These are phyloP conservation scores for Penicillium odoratum DNA, from an alignment of 495 filamentous ascomycete genomes.

Conservation along the genomic window DNA sequence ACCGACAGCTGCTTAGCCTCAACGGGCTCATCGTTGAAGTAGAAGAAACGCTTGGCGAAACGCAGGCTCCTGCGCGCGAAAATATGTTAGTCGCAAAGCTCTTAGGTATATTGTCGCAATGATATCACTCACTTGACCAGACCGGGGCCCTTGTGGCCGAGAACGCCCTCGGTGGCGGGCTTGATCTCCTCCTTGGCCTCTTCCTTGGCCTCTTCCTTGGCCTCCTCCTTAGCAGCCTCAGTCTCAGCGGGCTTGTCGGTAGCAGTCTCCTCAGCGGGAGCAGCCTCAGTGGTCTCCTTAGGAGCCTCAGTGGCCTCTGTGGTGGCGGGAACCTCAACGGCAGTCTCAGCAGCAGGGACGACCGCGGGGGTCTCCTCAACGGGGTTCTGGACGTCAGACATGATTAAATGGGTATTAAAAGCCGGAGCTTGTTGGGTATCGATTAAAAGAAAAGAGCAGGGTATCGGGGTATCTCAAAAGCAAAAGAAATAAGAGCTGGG, in stretches of 20 bases:
- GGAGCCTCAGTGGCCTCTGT: slow-evolving; percentile 40
- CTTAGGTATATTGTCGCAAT: not conserved
- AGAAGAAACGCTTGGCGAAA: slow-evolving; percentile 84
- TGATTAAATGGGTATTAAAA: slow-evolving; percentile 36
- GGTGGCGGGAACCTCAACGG: slow-evolving; percentile 36
- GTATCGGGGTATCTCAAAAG: slow-evolving; percentile 49
- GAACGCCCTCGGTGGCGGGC: slow-evolving; percentile 64
- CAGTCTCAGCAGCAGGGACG: slow-evolving; percentile 37
- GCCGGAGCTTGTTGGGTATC: slow-evolving; percentile 29
- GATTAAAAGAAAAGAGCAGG: slow-evolving; percentile 37
- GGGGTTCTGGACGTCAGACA: slow-evolving; percentile 54
- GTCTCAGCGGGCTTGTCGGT: slow-evolving; percentile 48
- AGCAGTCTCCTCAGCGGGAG: slow-evolving; percentile 34
- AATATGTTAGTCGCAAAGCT: slow-evolving; percentile 17
- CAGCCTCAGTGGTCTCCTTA: slow-evolving; percentile 38
- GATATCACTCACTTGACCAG: slow-evolving; percentile 76
- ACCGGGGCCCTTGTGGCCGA: slow-evolving; percentile 86
- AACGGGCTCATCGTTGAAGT: slow-evolving; percentile 82
- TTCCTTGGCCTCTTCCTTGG: slow-evolving; percentile 42
- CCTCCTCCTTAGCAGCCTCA: slow-evolving; percentile 49
- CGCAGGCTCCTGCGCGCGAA: slow-evolving; percentile 53
- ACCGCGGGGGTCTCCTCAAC: slow-evolving; percentile 49
- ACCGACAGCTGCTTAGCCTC: slow-evolving; percentile 68
- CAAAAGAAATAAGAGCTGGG: slow-evolving; percentile 43
- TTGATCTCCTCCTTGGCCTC: slow-evolving; percentile 37